Conservation (phyloP, 805 yeast species). For the Cyberlindnera mississippiensis region DNA sequence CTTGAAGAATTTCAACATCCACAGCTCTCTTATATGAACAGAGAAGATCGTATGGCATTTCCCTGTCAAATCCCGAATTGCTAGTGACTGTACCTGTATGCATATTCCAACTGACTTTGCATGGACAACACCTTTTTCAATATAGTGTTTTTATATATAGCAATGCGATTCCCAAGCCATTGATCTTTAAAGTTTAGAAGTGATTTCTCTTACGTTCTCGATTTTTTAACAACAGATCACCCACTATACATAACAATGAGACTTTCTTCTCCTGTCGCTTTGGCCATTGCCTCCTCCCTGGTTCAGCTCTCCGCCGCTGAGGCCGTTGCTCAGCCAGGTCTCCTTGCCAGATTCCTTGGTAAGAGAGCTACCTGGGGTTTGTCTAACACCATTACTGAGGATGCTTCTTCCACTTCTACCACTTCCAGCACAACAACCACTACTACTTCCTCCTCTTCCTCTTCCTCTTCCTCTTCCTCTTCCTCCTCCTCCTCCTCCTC, state of each 20-base stretch:
- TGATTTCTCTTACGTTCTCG: background rate
- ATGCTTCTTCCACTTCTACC: constrained; percentile 14
- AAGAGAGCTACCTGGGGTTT: constrained; percentile 2
- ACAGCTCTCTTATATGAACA: too few relatives aligned
- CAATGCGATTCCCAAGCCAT: too few relatives aligned
- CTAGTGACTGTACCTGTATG: too few relatives aligned
- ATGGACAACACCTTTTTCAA: background rate
- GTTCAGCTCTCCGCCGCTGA: constrained; percentile 10
- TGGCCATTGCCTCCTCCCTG: constrained; percentile 5
- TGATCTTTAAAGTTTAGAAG: too few relatives aligned
- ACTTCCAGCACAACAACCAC: constrained; percentile 6
- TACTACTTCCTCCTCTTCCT: constrained; percentile 4
- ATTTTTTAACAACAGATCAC: background rate
- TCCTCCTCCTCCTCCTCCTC: constrained; percentile 13
- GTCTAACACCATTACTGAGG: constrained; percentile 10
- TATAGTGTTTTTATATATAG: background rate
- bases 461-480: constrained; percentile 5
- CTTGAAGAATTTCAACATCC: too few relatives aligned
- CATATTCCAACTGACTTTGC: too few relatives aligned
- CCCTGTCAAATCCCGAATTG: too few relatives aligned
- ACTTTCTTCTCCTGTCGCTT: constrained; percentile 3
- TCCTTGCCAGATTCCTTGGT: background rate
- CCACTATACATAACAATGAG: constrained; percentile 4
- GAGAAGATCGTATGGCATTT: too few relatives aligned
- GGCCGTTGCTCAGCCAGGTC: constrained; percentile 14